Evolutionary conservation across 2,329 filamentous ascomycete species (phyloP).

Genomic region (Rhytidhysteron rufulum): DNA sequence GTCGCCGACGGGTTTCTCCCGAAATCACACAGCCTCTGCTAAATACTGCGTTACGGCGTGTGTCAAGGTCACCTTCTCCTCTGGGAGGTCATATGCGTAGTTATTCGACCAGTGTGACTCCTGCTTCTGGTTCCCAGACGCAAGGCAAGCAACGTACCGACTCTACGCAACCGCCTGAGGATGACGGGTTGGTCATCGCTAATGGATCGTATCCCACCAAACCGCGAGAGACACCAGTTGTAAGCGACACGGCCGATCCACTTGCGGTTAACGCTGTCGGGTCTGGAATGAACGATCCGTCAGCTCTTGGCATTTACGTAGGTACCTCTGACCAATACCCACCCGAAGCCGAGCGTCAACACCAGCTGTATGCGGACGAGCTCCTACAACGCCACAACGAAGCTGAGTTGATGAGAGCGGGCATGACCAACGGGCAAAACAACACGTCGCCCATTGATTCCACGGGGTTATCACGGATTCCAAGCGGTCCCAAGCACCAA

Average conservation of each 20-base stretch:
- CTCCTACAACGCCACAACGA: conserved; percentile 26
- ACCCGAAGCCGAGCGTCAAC: conserved; percentile 25
- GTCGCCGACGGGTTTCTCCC: conserved; percentile 40
- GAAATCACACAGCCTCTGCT: conserved; percentile 39
- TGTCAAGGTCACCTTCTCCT: conserved; percentile 46
- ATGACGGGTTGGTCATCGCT: conserved; percentile 35
- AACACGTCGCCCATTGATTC: conserved; percentile 12
- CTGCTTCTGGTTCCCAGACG: conserved; percentile 8
- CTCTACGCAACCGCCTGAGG: conserved; percentile 21
- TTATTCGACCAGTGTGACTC: conserved; percentile 30
- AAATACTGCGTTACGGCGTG: conserved; percentile 30
- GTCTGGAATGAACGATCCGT: conserved; percentile 8
- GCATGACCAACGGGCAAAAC: conserved; percentile 24
- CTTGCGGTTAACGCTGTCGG: conserved; percentile 3
- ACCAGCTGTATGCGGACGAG: conserved; percentile 25
- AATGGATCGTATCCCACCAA: conserved; percentile 37
- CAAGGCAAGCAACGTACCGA: conserved; percentile 25
- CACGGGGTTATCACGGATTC: conserved; percentile 18
- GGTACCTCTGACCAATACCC: conserved; percentile 21
- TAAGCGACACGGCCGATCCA: conserved; percentile 23
- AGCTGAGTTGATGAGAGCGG: conserved; percentile 14
- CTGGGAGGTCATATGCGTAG: conserved; percentile 40
- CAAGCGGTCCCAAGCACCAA: conserved; percentile 22
- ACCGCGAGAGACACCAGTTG: conserved; percentile 17
- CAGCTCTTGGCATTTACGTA: conserved; percentile 21